Conservation (phyloP, 208 protist species). For the Leishmania turanica region DNA sequence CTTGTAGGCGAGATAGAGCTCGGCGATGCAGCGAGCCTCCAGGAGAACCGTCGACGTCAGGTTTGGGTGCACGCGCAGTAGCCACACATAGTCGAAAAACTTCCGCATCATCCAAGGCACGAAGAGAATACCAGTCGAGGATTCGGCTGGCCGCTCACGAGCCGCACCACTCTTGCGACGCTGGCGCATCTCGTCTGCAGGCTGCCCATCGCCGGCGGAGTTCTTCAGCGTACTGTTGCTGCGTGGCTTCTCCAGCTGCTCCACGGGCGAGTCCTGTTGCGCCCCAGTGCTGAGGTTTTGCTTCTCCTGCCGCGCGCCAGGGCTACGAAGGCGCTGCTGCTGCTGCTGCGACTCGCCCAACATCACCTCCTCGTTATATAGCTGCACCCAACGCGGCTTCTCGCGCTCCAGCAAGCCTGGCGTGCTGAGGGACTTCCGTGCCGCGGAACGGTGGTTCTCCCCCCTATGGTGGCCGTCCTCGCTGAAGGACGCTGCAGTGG, state of each 20-base stretch:
- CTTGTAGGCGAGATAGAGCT: conserved; percentile 80
- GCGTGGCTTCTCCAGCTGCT: conserved; percentile 1
- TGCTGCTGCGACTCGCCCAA: conserved; percentile 11
- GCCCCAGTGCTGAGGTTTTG: conserved; percentile 11
- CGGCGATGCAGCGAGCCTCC: conserved; percentile 75
- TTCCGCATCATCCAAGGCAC: conserved; percentile 77
- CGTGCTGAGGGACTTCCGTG: not conserved
- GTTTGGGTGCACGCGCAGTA: conserved; percentile 78
- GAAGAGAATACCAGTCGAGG: conserved; percentile 51
- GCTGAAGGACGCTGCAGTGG: not conserved
- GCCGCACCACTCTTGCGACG: not conserved
- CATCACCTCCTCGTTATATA: conserved; percentile 41
- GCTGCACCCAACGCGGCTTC: conserved; percentile 46
- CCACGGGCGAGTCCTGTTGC: not conserved
- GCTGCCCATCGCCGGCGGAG: not conserved
- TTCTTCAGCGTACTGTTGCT: not conserved
- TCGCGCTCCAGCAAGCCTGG: conserved; percentile 13
- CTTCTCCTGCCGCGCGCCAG: conserved; percentile 6
- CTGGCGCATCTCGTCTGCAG: not conserved
- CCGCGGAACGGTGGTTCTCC: not conserved
- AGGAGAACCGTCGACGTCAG: conserved; percentile 69
- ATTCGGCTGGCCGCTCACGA: not conserved
- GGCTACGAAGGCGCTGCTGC: not conserved
- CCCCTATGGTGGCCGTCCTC: conserved; percentile 4
- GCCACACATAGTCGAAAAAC: conserved; percentile 82